Conservation (phyloP, 2,329 filamentous ascomycete species). For the Kalaharituber pfeilii region DNA sequence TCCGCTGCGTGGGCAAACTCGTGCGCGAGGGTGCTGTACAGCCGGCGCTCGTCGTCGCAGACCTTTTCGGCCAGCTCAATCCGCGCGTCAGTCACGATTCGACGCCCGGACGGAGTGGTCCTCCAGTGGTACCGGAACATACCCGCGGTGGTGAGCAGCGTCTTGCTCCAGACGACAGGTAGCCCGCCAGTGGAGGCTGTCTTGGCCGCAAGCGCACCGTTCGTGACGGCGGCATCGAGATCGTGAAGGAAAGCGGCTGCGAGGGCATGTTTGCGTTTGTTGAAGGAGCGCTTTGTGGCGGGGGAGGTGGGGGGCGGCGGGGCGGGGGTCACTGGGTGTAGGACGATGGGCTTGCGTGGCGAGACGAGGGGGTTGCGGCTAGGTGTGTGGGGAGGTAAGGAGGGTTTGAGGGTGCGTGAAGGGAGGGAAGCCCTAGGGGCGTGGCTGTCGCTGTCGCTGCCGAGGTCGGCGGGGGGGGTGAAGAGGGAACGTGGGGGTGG, state of each 20-base stretch:
- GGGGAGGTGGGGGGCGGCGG: slow-evolving; percentile 24
- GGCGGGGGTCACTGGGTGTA: not conserved
- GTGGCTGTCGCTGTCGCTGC: too few relatives aligned
- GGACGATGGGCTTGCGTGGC: not conserved
- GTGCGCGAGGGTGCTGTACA: slow-evolving; percentile 32
- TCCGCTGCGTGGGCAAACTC: slow-evolving; percentile 91
- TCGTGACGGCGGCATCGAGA: slow-evolving; percentile 48
- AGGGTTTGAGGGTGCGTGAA: too few relatives aligned
- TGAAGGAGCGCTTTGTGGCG: slow-evolving; percentile 39
- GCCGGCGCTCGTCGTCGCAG: slow-evolving; percentile 6
- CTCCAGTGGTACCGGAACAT: not conserved
- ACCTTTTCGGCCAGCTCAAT: slow-evolving; percentile 13
- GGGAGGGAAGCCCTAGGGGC: too few relatives aligned
- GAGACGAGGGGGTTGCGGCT: not conserved
- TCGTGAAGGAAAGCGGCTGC: slow-evolving; percentile 48
- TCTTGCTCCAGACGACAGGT: slow-evolving; percentile 55
- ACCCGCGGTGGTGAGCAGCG: slow-evolving; percentile 63
- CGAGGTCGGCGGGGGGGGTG: too few relatives aligned
- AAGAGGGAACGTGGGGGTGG: too few relatives aligned
- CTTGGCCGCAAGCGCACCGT: slow-evolving; percentile 41
- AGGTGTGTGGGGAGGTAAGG: not conserved
- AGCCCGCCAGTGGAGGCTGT: slow-evolving; percentile 51
- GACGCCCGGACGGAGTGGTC: slow-evolving; percentile 2
- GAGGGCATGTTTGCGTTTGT: slow-evolving; percentile 42
- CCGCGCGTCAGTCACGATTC: not conserved